phyloP scores from a whole-genome alignment of 148 eudicot genomes.

The Arctostaphylos glauca region DNA sequence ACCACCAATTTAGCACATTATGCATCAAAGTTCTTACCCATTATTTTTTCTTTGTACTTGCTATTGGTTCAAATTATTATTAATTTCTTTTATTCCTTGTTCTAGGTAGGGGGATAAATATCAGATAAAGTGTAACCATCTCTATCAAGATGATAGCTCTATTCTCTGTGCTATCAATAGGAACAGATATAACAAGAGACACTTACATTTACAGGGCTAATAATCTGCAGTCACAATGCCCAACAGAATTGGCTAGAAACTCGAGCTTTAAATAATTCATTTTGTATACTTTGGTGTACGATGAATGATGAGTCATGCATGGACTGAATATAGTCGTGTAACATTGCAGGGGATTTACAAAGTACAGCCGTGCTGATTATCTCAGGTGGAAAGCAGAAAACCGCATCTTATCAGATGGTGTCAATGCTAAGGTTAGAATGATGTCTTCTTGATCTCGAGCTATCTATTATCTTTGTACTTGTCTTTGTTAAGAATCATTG shows the following conservation, averaged over 20 bases:
- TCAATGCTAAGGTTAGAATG: slow-evolving; percentile 42
- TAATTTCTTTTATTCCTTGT: neutral
- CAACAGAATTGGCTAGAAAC: neutral
- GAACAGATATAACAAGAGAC: neutral
- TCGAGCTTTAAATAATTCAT: neutral
- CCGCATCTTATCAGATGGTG: slow-evolving; percentile 46
- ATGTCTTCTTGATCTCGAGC: neutral
- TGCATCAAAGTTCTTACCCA: neutral
- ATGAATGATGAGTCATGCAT: neutral
- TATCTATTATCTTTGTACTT: neutral
- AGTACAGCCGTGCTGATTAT: slow-evolving; percentile 43
- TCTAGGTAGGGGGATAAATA: neutral
- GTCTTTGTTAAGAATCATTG: neutral
- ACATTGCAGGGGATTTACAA: slow-evolving; percentile 47
- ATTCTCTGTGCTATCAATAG: neutral
- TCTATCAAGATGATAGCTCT: neutral
- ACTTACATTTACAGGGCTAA: neutral
- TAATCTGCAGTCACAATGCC: neutral
- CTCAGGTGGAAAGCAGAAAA: slow-evolving; percentile 42
- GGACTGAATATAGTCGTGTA: neutral
- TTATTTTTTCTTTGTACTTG: neutral
- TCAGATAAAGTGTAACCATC: neutral
- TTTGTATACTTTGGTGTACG: neutral
- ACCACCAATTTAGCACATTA: neutral
- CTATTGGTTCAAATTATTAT: neutral